phyloP scores from a whole-genome alignment of 163 green algal genomes.

The Scenedesmus sp. region DNA sequence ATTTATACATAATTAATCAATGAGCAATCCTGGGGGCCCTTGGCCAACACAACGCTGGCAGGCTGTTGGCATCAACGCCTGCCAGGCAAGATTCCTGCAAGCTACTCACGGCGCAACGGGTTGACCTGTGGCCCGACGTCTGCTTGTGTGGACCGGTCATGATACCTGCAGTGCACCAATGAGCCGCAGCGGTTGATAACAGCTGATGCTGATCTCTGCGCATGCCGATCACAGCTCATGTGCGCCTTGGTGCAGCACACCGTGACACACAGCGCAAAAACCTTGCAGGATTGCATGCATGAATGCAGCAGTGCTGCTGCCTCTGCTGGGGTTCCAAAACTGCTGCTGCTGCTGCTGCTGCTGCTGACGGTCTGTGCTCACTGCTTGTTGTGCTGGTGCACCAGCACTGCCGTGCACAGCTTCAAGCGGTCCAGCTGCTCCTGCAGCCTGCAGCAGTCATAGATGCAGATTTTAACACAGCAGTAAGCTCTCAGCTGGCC shows the following conservation, averaged over 20 bases:
- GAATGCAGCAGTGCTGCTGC: no score
- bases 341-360: not conserved
- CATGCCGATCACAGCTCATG: no score
- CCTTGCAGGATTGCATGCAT: no score
- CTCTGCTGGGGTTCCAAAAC: no score
- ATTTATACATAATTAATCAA: no score
- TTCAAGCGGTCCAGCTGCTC: constrained; percentile 8
- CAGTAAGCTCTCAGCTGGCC: no score
- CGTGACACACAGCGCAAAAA: no score
- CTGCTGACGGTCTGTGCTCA: not conserved
- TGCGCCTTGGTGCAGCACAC: no score
- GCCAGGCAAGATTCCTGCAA: not conserved
- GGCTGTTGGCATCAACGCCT: not conserved
- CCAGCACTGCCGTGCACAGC: not conserved
- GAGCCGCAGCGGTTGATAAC: not conserved
- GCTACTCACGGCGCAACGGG: not conserved
- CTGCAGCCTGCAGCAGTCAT: not conserved
- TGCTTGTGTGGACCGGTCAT: constrained; percentile 13
- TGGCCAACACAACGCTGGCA: no score
- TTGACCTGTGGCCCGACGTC: constrained; percentile 15
- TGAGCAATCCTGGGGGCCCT: no score
- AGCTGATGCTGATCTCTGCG: not conserved
- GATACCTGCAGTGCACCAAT: not conserved
- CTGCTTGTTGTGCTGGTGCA: constrained; percentile 26
- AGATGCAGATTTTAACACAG: no score